Percentiles rank a stretch among this genome's conserved stretches.
Evolutionary conservation across 169 alveolate genomes (phyloP).

Genomic region (Plasmodium berghei): DNA sequence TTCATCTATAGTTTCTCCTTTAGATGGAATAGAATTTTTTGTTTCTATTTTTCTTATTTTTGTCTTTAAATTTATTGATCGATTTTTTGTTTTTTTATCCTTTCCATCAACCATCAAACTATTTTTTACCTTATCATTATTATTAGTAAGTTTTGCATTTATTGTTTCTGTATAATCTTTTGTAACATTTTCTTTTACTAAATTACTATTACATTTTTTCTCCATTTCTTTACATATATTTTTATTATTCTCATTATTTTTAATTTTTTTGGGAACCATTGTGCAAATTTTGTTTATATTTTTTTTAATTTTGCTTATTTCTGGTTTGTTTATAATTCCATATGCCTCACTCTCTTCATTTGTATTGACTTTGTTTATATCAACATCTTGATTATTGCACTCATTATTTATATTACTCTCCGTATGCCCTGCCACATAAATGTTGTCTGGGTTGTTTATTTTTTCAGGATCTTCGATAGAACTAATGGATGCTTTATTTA

Average conservation of each 20-base stretch:
- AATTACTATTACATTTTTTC: neutral
- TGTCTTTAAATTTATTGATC: conserved; percentile 11
- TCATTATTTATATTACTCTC: too few relatives aligned
- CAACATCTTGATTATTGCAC: neutral
- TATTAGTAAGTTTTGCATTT: neutral
- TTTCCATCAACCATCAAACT: conserved; percentile 1
- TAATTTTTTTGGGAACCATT: conserved; percentile 5
- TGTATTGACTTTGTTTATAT: neutral
- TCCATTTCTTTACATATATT: conserved; percentile 5
- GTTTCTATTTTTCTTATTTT: conserved; percentile 8
- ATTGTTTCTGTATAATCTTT: neutral
- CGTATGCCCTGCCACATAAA: neutral
- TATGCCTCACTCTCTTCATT: neutral
- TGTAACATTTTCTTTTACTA: neutral
- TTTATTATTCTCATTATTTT: conserved; percentile 4
- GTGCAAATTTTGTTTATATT: neutral
- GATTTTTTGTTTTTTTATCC: conserved; percentile 2
- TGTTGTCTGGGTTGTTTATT: neutral
- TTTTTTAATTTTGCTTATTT: neutral
- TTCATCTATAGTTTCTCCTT: too few relatives aligned
- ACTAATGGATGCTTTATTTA: too few relatives aligned
- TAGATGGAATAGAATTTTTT: too few relatives aligned
- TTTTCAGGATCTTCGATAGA: neutral
- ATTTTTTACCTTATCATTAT: neutral
- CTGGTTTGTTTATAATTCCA: neutral